Evolutionary conservation across 75 land plant genomes (phyloP).

Genomic region (Larix kaempferi): DNA sequence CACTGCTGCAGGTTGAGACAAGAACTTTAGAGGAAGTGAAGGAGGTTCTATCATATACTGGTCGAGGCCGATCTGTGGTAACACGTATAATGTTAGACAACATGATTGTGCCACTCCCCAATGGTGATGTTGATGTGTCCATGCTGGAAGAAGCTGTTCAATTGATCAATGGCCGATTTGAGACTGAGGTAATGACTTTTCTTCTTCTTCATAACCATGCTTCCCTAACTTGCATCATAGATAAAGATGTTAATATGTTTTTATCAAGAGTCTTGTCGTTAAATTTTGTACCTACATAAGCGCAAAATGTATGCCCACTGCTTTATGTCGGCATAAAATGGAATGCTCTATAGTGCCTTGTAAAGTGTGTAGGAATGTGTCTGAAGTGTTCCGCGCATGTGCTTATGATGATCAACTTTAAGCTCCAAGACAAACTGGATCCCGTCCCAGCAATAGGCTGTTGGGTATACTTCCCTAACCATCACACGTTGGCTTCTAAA

Average conservation of each 20-base stretch:
- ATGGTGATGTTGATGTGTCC: constrained; percentile 86
- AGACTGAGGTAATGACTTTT: constrained; percentile 74
- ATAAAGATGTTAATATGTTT: background rate
- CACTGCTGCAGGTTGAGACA: constrained; percentile 72
- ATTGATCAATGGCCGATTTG: constrained; percentile 68
- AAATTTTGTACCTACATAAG: background rate
- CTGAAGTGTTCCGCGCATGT: background rate
- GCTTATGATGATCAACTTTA: background rate
- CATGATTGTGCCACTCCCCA: constrained; percentile 75
- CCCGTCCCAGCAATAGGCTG: background rate
- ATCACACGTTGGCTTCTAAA: background rate
- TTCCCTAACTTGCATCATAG: background rate
- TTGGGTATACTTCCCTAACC: background rate
- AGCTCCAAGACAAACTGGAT: background rate
- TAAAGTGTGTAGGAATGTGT: background rate
- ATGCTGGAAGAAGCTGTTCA: constrained; percentile 92
- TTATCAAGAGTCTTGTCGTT: background rate
- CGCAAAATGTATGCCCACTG: background rate
- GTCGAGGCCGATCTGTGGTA: constrained; percentile 53
- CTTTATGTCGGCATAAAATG: background rate
- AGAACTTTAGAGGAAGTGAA: constrained; percentile 87
- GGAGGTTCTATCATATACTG: constrained; percentile 63
- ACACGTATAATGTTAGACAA: constrained; percentile 97
- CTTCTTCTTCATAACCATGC: background rate
- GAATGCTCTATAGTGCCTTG: background rate